Base-by-base conservation (phyloP, 306 rosid species). In the Dryas octopetala region DNA sequence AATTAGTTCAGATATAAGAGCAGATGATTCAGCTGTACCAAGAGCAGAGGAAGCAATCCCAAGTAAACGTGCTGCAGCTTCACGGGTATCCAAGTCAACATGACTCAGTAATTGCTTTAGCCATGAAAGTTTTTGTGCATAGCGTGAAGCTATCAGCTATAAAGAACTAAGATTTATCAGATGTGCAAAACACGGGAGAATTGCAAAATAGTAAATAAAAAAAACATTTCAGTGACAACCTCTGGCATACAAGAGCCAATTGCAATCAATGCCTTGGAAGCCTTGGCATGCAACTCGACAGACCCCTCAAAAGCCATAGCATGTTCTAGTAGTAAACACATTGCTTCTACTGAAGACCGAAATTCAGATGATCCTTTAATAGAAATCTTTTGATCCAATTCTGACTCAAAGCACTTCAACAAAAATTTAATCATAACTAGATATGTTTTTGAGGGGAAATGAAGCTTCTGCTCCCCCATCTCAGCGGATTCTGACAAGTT, bases 241-340 rank as follows among this genome's bases (percentile, higher is more conserved):
- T 95, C 87, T 60, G 96, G 96, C 74, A 87, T 71, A 89, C 80
- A 87, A 66, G 95, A 91, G 72, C 93, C 97, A 76, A 95, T 73
- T 19, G 79, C 75, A 78, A 91, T 88, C 86, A 95, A 78, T 8
- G 95, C 91, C 84, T 91, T 91, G 68, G 93, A 87, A 79, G 97
- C 91, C 89, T 74, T 85, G 78, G 82, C 91, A 76, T 95, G 96
- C 91, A 95, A 83, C 84, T 95, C 98, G 67, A 73, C 89, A 70
- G 97, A 91, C 40, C 97, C 98, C 82, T 87, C 95, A 86, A 83
- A 82, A 71, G 95, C 86, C 97, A 95, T 87, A 66, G 96, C 89
- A 84, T 90, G 96, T 85, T 91, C 98, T 66, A 95, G 62, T 62
- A 95, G 79, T 38, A 71, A 86, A 83, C 95, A 91, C 84, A 91